Evolutionary conservation across 2,329 filamentous ascomycete species (phyloP).

Genomic region (Scopulariopsis brevicaulis): DNA sequence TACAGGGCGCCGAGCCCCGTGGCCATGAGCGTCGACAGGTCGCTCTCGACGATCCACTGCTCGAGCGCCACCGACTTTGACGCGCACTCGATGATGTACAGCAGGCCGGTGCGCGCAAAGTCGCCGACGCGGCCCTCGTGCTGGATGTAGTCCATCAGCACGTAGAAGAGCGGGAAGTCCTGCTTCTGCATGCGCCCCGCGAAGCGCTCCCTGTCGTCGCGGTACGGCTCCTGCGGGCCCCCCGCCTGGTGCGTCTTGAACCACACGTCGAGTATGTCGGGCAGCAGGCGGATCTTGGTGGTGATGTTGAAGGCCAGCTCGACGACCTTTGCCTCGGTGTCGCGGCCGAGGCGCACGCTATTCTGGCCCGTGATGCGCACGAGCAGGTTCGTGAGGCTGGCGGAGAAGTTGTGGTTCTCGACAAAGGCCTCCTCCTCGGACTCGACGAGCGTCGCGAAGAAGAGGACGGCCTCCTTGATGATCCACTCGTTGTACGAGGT

Average conservation of each 20-base stretch:
- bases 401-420: constrained; percentile 74
- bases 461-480: constrained; percentile 70
- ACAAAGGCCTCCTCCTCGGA: constrained; percentile 94
- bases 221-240: constrained; percentile 23
- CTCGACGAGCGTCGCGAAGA: constrained; percentile 89
- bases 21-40: constrained; percentile 93
- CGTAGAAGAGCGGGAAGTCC: constrained; percentile 92
- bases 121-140: constrained; percentile 90
- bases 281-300: constrained; percentile 86
- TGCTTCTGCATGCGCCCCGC: constrained; percentile 77
- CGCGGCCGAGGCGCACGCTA: constrained; percentile 59
- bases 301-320: constrained; percentile 93
- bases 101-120: constrained; percentile 83
- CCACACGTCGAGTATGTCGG: constrained; percentile 80
- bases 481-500: constrained; percentile 77
- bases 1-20: constrained; percentile 76
- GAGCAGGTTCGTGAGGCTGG: constrained; percentile 77
- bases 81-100: constrained; percentile 93
- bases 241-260: constrained; percentile 46
- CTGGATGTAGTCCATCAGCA: constrained; percentile 93
- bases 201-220: constrained; percentile 63
- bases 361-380: constrained; percentile 57
- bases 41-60: constrained; percentile 94
- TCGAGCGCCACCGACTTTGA: constrained; percentile 74
- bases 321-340: constrained; percentile 80